Percentiles rank a stretch among this genome's conserved stretches.
Conservation (phyloP, 768 basidiomycete genomes). For the Mycena epipterygia region DNA sequence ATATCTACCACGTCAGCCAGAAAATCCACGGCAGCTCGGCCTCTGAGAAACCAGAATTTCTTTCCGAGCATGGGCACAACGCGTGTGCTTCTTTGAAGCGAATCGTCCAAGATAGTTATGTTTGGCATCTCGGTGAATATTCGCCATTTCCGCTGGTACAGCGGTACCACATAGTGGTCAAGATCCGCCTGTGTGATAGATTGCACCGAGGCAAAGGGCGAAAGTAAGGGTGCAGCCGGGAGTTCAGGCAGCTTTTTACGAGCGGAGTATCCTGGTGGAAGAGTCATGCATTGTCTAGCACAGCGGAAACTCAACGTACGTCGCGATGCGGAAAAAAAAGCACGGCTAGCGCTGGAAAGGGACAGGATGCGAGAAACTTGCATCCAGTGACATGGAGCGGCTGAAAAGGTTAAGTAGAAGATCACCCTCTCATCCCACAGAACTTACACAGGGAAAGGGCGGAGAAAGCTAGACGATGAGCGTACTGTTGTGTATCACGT, state of each 20-base stretch:
- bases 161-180: slow-evolving; percentile 23
- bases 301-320: not conserved
- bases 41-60: slow-evolving; percentile 27
- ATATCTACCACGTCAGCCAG: slow-evolving; percentile 14
- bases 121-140: slow-evolving; percentile 28
- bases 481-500: too few relatives aligned
- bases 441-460: too few relatives aligned
- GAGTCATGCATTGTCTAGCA: not conserved
- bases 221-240: not conserved
- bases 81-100: slow-evolving; percentile 8
- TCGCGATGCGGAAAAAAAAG: slow-evolving; percentile 7
- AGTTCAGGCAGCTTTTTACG: slow-evolving; percentile 18
- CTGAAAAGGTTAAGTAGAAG: not conserved
- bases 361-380: slow-evolving; percentile 26
- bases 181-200: slow-evolving; percentile 25
- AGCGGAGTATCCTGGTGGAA: not conserved
- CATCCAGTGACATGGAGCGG: slow-evolving; percentile 27
- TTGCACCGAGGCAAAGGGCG: slow-evolving; percentile 18
- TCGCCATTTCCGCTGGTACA: slow-evolving; percentile 28
- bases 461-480: too few relatives aligned
- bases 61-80: slow-evolving; percentile 30
- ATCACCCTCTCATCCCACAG: not conserved
- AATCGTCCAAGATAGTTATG: slow-evolving; percentile 10
- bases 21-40: slow-evolving; percentile 11
- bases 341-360: not conserved